Base-by-base conservation (phyloP, 306 rosid genomes). In the Citrullus colocynthis region DNA sequence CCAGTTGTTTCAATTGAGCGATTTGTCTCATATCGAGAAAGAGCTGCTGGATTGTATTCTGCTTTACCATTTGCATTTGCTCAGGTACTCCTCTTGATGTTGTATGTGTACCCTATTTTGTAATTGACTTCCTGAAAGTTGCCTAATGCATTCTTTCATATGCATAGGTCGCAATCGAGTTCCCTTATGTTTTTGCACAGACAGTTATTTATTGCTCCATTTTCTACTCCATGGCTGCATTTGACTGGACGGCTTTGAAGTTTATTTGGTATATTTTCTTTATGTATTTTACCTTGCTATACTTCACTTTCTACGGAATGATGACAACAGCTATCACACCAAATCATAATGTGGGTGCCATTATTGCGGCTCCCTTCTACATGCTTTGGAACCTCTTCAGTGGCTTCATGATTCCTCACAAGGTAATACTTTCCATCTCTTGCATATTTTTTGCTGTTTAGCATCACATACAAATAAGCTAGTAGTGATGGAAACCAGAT, bases 371-470 rank as follows among this genome's bases (percentile, higher is more conserved):
- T 84, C 99, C 99, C 64, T 92, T 93, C 85, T 96, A 92, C 62
- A 96, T 96, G 99, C 84, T 96, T 51, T 96, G 99, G 99, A 96
- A 96, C 89, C 97, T 96, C 63, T 96, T 96, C 90, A 92, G 99
- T 72, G 99, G 99, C 82, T 92, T 96, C 78, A 96, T 96, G 99
- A 91, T 96, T 85, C 99, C 99, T 82, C 98, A 82, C 74, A 92
- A 91, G 99, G 99, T 96, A 87, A 82, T 79, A 6, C 57, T 52
- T 59, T 58, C 76, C 78, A 65, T 7, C 58, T 81, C 80, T 74
- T 36, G 2, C 51, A 7, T 20, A 18, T 0, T 28, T 66, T 36
- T 78, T 9, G 69, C 63, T 56, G 79, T 62, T 63, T 78, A 24
- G 32, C 81, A 44, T 28, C n/a, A 24, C n/a, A 7, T 6, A 36